Evolutionary conservation across 1,284 basidiomycete species (phyloP), one percentile per base, ranked within the genome.

Genomic region (Moniliophthora roreri): DNA sequence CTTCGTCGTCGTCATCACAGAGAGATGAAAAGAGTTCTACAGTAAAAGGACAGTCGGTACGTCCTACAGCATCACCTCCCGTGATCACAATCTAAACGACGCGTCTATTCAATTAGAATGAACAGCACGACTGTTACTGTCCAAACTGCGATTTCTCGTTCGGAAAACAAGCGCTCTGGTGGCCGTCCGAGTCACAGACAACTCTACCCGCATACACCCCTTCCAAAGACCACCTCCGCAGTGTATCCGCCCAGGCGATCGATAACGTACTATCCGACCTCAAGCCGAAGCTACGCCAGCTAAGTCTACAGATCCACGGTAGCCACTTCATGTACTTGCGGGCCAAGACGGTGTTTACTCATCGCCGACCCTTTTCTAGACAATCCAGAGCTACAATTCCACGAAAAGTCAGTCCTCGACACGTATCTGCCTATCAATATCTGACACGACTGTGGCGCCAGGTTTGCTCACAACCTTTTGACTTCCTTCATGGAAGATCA

Each of bases 241-340:
- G 58, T 54, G 23, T 50, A 41, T 70, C 69, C 45, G 64, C 76
- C 15, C 60, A 66, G 34, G 74, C 74, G 7, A 72, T 85, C 50
- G 75, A 79, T 46, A 56, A 62, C 3, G 68, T 69, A 20, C 62
- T 88, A 50, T 76, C 85, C 56, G 62, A 68, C 28, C 64, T 83
- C 18, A 69, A 74, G 54, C 52, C 66, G 9, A 64, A 77, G 50
- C 69, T 88, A 49, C 74, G 82, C 18, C 64, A 72, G 11, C 64
- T 88, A 36, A 87, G 81, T 62, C 62, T 84, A 58, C 66, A 76
- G 26, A 84, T 88, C 23, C 84, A 87, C 58, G 76, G 84, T 85
- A 60, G 51, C 70, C 58, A 21, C 35, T n/a, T 41, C 41, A 9
- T 13, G 16, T 11, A 40, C 34, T 23, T 16, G 28, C 40, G 45